Base-by-base conservation (phyloP, 75 land plant genomes). In the Sequoia sempervirens region DNA sequence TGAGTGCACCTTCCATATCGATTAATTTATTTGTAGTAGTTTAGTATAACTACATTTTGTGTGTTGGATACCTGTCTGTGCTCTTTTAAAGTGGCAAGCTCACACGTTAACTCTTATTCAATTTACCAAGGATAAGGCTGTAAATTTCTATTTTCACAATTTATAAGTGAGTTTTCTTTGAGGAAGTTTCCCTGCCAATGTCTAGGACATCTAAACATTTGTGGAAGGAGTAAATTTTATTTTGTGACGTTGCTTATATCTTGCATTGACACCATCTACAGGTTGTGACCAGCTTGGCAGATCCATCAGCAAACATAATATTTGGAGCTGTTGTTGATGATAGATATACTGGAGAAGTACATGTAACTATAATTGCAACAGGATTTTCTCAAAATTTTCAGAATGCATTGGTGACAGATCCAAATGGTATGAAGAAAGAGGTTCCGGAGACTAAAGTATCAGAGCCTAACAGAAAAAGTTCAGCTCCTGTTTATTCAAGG, bases 311-410 rank as follows among this genome's bases (percentile, higher is more conserved):
- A 30, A 97, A 97, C 85, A 95, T 97, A 50, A 95, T 97, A 84
- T 95, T 97, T 90, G 99, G 98, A 28, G 98, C 98, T 20, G 99
- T 97, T 54, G 98, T 95, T 36, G 99, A 97, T 87, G 99, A 95
- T 32, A 91, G 93, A 20, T 96, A 92, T 86, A 90, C 88, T 70
- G 99, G 99, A 26, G 94, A 95, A 84, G 89, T 96, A 73, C 99
- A 96, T 81, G 98, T 96, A 45, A 96, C 99, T 17, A 95, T 96
- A 13, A 93, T 96, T 80, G 99, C 99, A 8, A 96, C 99, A 18
- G 99, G 99, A 32, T 96, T 95, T 84, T 92, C 99, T 9, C 98
- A 95, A 76, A 92, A 92, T 18, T 96, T 96, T 80, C 99, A 95
- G 84, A 95, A 95, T 82, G 86, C 88, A 40, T 84, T 92, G 12